Conservation (phyloP, 768 basidiomycete species). For the Leccinum variicolor region DNA sequence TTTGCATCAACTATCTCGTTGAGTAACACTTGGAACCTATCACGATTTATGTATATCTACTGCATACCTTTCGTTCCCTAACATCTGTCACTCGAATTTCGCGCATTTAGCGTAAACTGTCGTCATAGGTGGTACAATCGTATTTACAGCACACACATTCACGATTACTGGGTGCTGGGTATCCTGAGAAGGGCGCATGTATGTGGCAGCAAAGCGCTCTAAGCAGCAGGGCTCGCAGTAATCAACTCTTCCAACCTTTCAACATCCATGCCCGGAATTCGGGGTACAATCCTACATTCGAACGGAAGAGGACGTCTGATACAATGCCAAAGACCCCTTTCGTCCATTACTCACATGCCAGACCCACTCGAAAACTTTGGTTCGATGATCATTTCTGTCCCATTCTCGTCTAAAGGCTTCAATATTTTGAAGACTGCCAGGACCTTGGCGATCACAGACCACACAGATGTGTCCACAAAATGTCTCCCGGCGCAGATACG, state of each 20-base stretch:
- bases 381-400: not conserved
- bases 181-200: not conserved
- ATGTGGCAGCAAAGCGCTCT: not conserved
- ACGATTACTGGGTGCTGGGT: not conserved
- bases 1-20: not conserved
- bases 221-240: not conserved
- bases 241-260: not conserved
- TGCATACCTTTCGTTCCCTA: not conserved
- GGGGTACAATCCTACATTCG: not conserved
- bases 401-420: not conserved
- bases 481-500: not conserved
- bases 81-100: not conserved
- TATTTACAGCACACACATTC: not conserved
- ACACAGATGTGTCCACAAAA: not conserved
- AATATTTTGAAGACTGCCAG: not conserved
- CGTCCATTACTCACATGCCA: not conserved
- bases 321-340: not conserved
- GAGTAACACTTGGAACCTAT: not conserved
- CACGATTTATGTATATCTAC: not conserved
- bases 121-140: not conserved
- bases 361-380: not conserved
- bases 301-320: not conserved
- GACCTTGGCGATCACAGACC: not conserved
- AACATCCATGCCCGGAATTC: not conserved
- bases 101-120: not conserved